Evolutionary conservation across 1,284 basidiomycete genomes (phyloP).

Genomic region (Trametes versicolor): DNA sequence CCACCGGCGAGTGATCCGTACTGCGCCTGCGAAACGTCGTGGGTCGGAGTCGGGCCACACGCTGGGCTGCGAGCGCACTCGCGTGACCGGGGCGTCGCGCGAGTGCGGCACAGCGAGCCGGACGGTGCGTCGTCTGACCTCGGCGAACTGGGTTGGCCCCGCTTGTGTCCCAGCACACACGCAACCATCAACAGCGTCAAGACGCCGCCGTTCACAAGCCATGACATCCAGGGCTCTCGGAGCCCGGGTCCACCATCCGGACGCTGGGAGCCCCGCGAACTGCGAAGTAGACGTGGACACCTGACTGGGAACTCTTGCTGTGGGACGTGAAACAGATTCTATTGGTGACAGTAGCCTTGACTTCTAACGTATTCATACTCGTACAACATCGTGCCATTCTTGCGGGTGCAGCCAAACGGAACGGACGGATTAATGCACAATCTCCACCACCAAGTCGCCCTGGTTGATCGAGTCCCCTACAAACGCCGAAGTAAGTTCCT

Average conservation of each 20-base stretch:
- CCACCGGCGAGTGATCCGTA: slow-evolving; percentile 28
- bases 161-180: not conserved
- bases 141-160: slow-evolving; percentile 13
- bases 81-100: slow-evolving; percentile 18
- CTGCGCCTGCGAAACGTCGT: slow-evolving; percentile 9
- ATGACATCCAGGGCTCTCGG: slow-evolving; percentile 25
- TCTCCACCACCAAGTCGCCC: slow-evolving; percentile 88
- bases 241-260: slow-evolving; percentile 24
- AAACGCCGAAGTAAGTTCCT: slow-evolving; percentile 26
- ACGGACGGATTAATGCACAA: slow-evolving; percentile 64
- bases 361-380: slow-evolving; percentile 40
- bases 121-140: slow-evolving; percentile 18
- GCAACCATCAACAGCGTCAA: slow-evolving; percentile 17
- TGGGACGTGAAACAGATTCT: slow-evolving; percentile 17
- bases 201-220: slow-evolving; percentile 2
- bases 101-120: slow-evolving; percentile 21
- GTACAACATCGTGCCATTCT: slow-evolving; percentile 33
- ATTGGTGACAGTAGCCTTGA: slow-evolving; percentile 19
- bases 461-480: slow-evolving; percentile 89
- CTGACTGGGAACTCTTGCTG: slow-evolving; percentile 18
- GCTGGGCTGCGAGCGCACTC: not conserved
- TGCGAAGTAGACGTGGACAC: slow-evolving; percentile 19
- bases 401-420: slow-evolving; percentile 9
- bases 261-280: slow-evolving; percentile 1
- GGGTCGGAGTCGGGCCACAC: slow-evolving; percentile 10